Conservation (phyloP, 768 basidiomycete genomes). For the Tephrocybe rancida region DNA sequence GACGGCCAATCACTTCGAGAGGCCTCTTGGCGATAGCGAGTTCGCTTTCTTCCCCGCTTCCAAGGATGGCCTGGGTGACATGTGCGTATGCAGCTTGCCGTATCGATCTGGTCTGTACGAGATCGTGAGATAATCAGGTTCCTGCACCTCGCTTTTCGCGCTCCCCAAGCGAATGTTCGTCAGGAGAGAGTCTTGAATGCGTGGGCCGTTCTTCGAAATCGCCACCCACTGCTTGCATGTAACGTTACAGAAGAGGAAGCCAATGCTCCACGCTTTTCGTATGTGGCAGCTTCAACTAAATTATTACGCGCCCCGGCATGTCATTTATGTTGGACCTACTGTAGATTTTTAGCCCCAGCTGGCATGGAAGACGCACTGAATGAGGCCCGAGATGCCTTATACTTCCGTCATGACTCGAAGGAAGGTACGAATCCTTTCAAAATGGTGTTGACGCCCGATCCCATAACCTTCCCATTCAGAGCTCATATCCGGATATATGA, state of each 20-base stretch:
- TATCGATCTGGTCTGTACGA: too few species aligned
- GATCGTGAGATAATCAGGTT: conserved; percentile 24
- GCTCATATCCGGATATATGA: conserved; percentile 59
- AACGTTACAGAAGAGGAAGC: conserved; percentile 35
- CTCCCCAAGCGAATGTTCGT: conserved; percentile 21
- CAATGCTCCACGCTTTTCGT: conserved; percentile 56
- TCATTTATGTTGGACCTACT: too few species aligned
- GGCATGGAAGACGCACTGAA: conserved; percentile 38
- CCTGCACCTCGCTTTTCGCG: conserved; percentile 31
- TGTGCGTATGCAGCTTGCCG: conserved; percentile 24
- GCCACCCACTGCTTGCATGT: conserved; percentile 60
- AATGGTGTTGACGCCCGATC: too few species aligned
- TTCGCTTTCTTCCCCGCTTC: conserved; percentile 32
- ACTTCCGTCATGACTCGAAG: conserved; percentile 41
- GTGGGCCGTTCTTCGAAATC: conserved; percentile 60
- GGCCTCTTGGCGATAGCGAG: conserved; percentile 32
- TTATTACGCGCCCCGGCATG: too few species aligned
- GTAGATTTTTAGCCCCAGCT: conserved; percentile 44
- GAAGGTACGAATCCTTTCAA: conserved; percentile 38
- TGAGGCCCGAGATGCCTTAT: conserved; percentile 42
- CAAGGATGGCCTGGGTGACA: conserved; percentile 32
- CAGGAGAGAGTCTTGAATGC: conserved; percentile 42
- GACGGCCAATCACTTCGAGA: conserved; percentile 12
- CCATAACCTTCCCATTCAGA: too few species aligned
- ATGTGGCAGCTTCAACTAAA: too few species aligned